Base-by-base conservation (phyloP, 306 rosid species). In the Trifolium pratense region DNA sequence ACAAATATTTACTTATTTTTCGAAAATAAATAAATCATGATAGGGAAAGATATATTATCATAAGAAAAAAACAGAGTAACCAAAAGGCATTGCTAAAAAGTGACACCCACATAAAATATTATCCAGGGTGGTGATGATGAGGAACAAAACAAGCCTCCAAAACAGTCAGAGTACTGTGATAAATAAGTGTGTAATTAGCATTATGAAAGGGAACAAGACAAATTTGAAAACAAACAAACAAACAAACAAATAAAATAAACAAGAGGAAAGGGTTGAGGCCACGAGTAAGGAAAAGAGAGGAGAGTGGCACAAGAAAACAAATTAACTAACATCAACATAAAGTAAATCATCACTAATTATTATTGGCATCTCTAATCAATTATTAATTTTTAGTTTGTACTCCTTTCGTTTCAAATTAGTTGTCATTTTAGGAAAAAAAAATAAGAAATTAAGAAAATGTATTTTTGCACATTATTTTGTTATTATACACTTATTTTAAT, bases 101-200 rank as follows among this genome's bases (percentile, higher is more conserved):
- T 1, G 34, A 32, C 63, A 26, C 32, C 57, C 68, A 16, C 42
- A 17, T 52, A 42, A 74, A 81, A 62, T 63, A 74, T 45, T 62
- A 63, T 46, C 59, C 5, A 49, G 15, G 34, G 25, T 48, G 70
- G 36, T 18, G 48, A 29, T 18, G 56, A 29, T 34, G 45, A 61
- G 13, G 12, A 25, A 74, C 56, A 39, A 9, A 74, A 70, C 66
- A 48, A 37, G 70, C 67, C 17, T 82, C 75, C 57, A 70, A 75
- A 83, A 40, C 51, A 83, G 75, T 32, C 9, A 52, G 25, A 43
- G 2, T 7, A 36, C 15, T 29, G 12, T 37, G 17, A 17, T 26
- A 17, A 37, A 17, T 26, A 42, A 70, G 20, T n/a, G 49, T 60
- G 49, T 45, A 83, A 79, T 65, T 66, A 64, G 39, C 23, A 29